phyloP scores from a whole-genome alignment of 1,139 yeast species.

The Suhomyces chickasaworum region DNA sequence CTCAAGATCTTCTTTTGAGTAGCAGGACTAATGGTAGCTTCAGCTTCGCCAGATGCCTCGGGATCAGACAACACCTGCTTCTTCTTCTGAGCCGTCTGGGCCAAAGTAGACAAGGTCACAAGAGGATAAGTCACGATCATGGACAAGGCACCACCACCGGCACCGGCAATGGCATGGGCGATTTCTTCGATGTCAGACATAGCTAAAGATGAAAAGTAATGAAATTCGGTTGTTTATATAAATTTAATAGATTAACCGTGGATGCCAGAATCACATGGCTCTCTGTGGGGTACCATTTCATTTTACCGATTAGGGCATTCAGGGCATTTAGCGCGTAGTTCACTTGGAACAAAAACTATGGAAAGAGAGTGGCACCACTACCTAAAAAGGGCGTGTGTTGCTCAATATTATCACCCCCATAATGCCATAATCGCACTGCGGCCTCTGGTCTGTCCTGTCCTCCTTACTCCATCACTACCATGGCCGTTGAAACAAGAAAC shows the following conservation, averaged over 20 bases:
- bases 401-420: neutral
- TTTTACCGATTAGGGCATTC: no score
- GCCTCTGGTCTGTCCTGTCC: neutral
- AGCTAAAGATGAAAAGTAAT: neutral
- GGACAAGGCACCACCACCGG: constrained; percentile 88
- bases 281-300: constrained; percentile 12
- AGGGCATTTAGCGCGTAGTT: neutral
- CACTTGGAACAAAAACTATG: no score
- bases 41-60: constrained; percentile 16
- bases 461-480: constrained; percentile 1
- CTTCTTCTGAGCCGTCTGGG: constrained; percentile 64
- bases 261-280: constrained; percentile 11
- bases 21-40: constrained; percentile 16
- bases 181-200: constrained; percentile 52
- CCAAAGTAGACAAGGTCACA: constrained; percentile 79
- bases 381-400: neutral
- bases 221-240: neutral
- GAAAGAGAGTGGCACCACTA: neutral
- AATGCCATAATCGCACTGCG: neutral
- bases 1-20: constrained; percentile 25
- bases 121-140: constrained; percentile 86
- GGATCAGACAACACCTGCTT: constrained; percentile 25
- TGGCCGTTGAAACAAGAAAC: constrained; percentile 37
- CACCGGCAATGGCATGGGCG: constrained; percentile 91
- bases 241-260: constrained; percentile 2